Evolutionary conservation across 2,329 filamentous ascomycete genomes (phyloP), one percentile per base, ranked within the genome.

Genomic region (Fonsecaea pedrosoi): DNA sequence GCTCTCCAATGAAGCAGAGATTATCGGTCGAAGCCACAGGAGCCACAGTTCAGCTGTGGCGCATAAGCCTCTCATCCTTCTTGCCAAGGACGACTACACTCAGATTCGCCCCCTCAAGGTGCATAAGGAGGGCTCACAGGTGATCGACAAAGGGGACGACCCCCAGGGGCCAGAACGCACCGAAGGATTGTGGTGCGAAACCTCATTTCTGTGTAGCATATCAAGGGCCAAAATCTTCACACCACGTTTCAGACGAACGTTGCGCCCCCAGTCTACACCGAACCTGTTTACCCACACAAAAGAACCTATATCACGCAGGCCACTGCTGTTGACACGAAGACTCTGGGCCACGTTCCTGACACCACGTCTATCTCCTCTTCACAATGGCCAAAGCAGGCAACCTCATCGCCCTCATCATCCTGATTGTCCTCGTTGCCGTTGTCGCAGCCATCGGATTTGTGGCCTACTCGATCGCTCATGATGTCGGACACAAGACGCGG

Each of bases 381-480:
- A 12, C 15, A 18, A 73, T 73, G 72, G 64, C 71, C 21, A 71
- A 72, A 61, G 48, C 59, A 12, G 53, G 68, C 12, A 32, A 60
- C 63, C 76, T 89, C 57, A 63, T 89, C 38, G 86, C 87, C 1
- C 81, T 89, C 35, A 74, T 87, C 64, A 78, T 89, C 69, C 82
- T 89, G 64, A 78, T 88, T 73, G 67, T 83, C 58, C 76, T 88
- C 53, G 78, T 88, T 40, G 80, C 75, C 56, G 74, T 84, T 42
- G 72, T 83, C 21, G 84, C 79, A 40, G 84, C 80, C 72, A 76
- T 89, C 68, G 86, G 84, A 25, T 87, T 85, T 69, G 81, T 86
- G 70, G 76, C 84, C 69, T 89, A 87, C 77, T 78, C 81, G 56
- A 87, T 87, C 79, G 81, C 83, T 34, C 84, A 85, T 73, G 83